Evolutionary conservation across 2,329 filamentous ascomycete species (phyloP).

Genomic region (Capronia americana): DNA sequence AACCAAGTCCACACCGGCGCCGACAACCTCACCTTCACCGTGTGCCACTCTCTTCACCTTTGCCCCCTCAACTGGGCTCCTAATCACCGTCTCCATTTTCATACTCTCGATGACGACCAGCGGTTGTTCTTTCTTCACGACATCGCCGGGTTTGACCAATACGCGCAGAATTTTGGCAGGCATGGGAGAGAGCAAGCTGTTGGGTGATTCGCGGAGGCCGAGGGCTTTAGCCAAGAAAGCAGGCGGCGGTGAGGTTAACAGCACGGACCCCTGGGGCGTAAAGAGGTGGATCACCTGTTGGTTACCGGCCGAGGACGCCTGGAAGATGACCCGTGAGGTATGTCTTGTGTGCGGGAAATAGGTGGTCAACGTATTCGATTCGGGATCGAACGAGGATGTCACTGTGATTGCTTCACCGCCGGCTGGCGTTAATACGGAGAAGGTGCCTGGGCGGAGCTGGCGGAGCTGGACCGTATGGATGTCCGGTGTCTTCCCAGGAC

Average conservation of each 20-base stretch:
- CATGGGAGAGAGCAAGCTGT: slow-evolving; percentile 92
- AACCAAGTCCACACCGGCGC: slow-evolving; percentile 75
- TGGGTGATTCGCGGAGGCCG: slow-evolving; percentile 77
- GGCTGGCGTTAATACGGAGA: slow-evolving; percentile 57
- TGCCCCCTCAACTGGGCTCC: slow-evolving; percentile 72
- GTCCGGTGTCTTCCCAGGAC: slow-evolving; percentile 34
- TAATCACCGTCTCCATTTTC: slow-evolving; percentile 88
- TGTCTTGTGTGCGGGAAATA: slow-evolving; percentile 85
- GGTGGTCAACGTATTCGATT: slow-evolving; percentile 64
- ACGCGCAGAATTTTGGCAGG: slow-evolving; percentile 95
- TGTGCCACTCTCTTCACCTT: slow-evolving; percentile 75
- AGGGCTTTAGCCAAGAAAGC: slow-evolving; percentile 87
- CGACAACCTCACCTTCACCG: slow-evolving; percentile 79
- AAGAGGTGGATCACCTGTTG: slow-evolving; percentile 71
- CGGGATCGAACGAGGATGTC: slow-evolving; percentile 55
- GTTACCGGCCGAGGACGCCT: slow-evolving; percentile 13
- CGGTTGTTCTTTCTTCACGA: slow-evolving; percentile 82
- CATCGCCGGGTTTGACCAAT: slow-evolving; percentile 80
- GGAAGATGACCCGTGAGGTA: slow-evolving; percentile 73
- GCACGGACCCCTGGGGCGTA: slow-evolving; percentile 67
- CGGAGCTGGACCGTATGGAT: slow-evolving; percentile 54
- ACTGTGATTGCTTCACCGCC: slow-evolving; percentile 50
- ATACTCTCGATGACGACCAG: slow-evolving; percentile 90
- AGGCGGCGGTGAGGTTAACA: slow-evolving; percentile 64
- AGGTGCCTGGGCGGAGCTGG: slow-evolving; percentile 56